Conservation (phyloP, 148 eudicot genomes). For the Vaccinium vitisidaea region DNA sequence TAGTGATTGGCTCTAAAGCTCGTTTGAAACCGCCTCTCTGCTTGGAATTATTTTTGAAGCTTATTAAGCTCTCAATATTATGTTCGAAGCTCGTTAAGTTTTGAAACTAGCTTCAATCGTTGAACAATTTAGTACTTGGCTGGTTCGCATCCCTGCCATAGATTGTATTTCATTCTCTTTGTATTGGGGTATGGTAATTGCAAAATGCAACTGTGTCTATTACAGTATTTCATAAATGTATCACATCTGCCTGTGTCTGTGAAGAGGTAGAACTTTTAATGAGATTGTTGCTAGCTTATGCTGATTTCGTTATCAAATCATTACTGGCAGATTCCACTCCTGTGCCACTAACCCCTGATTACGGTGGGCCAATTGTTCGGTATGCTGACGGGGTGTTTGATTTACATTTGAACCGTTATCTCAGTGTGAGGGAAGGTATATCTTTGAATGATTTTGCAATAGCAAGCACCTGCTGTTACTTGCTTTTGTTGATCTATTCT, state of each 20-base stretch:
- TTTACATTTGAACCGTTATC: constrained; percentile 31
- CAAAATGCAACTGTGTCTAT: not conserved
- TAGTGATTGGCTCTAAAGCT: not conserved
- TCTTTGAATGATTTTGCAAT: not conserved
- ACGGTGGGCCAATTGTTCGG: constrained; percentile 32
- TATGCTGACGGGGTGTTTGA: constrained; percentile 53
- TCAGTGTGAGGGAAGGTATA: constrained; percentile 33
- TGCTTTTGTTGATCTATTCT: not conserved
- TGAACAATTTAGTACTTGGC: not conserved
- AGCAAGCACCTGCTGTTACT: not conserved
- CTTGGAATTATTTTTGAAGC: not conserved
- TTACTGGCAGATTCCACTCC: constrained; percentile 29
- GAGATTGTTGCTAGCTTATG: not conserved
- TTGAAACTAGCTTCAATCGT: not conserved
- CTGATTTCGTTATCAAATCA: not conserved
- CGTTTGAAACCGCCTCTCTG: not conserved
- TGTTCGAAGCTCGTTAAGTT: not conserved
- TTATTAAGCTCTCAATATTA: not conserved
- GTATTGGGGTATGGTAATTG: not conserved
- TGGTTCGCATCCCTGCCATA: not conserved
- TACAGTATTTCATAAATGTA: not conserved
- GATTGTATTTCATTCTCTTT: not conserved
- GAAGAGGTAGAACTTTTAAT: not conserved
- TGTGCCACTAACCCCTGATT: constrained; percentile 35
- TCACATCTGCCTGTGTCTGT: not conserved